These are phyloP conservation scores for Mrakia frigida DNA, from an alignment of 768 basidiomycete genomes.

Conservation along the genomic window DNA sequence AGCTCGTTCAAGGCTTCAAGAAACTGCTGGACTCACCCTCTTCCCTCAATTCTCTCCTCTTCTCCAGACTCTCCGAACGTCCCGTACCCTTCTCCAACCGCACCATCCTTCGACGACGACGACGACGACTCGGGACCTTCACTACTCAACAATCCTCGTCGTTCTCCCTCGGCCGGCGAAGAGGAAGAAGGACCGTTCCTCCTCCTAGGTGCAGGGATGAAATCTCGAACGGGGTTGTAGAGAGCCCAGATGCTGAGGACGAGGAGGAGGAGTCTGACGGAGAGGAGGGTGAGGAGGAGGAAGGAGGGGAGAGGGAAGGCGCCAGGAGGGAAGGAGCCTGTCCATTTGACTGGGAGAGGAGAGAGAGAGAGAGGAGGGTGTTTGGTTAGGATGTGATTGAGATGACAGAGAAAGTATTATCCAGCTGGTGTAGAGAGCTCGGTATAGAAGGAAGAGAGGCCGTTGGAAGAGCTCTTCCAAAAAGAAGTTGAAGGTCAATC, in stretches of 20 bases:
- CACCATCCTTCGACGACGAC: neutral
- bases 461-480: neutral
- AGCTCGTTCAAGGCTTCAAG: neutral
- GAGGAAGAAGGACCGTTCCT: neutral
- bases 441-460: neutral
- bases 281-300: slow-evolving; percentile 17
- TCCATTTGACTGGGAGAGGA: slow-evolving; percentile 8
- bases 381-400: neutral
- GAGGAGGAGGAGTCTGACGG: slow-evolving; percentile 25
- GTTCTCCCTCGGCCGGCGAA: no score
- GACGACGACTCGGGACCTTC: neutral
- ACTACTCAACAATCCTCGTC: no score
- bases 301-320: slow-evolving; percentile 29
- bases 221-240: slow-evolving; percentile 15
- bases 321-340: slow-evolving; percentile 16
- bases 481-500: neutral
- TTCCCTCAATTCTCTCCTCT: slow-evolving; percentile 1
- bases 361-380: neutral
- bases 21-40: neutral
- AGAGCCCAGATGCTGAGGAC: slow-evolving; percentile 25
- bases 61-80: slow-evolving; percentile 5
- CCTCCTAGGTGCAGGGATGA: slow-evolving; percentile 19
- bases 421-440: neutral
- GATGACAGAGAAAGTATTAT: no score
- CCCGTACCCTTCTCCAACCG: neutral